Conservation (phyloP, 164 flowering plant genomes). For the Tetracentron sinense region DNA sequence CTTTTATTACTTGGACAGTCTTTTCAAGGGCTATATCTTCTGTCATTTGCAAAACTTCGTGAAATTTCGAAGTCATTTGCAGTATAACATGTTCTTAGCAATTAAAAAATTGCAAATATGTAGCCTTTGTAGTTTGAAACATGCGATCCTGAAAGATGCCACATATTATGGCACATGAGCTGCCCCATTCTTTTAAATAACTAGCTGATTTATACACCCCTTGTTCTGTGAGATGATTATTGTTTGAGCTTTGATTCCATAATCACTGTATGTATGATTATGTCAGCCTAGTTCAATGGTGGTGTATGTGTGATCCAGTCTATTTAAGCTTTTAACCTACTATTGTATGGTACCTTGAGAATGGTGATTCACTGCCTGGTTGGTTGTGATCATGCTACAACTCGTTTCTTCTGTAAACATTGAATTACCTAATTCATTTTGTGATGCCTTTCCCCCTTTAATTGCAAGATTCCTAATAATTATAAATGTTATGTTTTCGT, state of each 20-base stretch:
- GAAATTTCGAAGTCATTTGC: not conserved
- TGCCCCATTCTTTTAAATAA: not conserved
- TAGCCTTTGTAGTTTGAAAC: no score
- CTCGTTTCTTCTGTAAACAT: not conserved
- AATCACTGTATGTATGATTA: not conserved
- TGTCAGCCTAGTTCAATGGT: not conserved
- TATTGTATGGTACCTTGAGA: not conserved
- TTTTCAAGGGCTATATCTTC: not conserved
- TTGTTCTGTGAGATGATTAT: not conserved
- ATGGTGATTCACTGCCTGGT: not conserved
- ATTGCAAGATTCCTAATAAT: not conserved
- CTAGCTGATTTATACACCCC: not conserved
- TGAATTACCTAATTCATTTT: not conserved
- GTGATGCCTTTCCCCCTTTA: not conserved
- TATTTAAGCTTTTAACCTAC: not conserved
- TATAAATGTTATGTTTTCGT: not conserved
- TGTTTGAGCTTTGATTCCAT: not conserved
- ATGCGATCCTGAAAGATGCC: not conserved
- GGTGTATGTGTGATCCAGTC: not conserved
- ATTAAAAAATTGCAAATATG: no score
- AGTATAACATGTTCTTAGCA: no score
- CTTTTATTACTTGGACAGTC: not conserved
- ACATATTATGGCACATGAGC: not conserved
- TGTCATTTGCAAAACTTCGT: not conserved
- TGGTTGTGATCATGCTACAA: not conserved